These are phyloP conservation scores for Diplosphaera chodatii DNA, from an alignment of 139 green algal genomes.

Conservation along the genomic window DNA sequence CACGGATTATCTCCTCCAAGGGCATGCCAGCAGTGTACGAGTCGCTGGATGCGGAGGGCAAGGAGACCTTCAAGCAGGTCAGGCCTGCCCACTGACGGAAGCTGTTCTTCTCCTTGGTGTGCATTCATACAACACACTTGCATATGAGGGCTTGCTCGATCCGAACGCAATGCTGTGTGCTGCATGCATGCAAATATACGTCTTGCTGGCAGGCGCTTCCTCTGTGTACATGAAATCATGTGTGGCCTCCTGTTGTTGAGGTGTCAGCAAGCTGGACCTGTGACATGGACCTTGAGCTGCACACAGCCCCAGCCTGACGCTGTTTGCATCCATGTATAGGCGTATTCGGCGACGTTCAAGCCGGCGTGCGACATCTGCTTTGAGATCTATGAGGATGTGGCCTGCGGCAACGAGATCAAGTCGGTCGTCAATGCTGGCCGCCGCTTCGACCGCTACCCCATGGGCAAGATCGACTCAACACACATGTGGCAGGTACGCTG, in stretches of 20 bases:
- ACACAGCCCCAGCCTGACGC: too few species aligned
- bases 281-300: too few species aligned
- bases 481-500: conserved; percentile 98
- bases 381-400: conserved; percentile 98
- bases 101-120: too few species aligned
- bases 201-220: too few species aligned
- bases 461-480: conserved; percentile 98
- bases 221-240: too few species aligned
- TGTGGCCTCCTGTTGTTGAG: too few species aligned
- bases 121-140: too few species aligned
- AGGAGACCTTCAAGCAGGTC: conserved; percentile 70
- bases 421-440: conserved; percentile 87
- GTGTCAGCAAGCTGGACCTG: too few species aligned
- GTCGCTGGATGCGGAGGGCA: conserved; percentile 66
- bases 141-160: too few species aligned
- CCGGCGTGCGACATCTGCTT: conserved; percentile 96
- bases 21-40: conserved; percentile 98
- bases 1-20: conserved; percentile 86
- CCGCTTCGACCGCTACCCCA: conserved; percentile 94
- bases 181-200: too few species aligned
- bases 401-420: conserved; percentile 97
- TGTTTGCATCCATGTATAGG: conserved; percentile 27
- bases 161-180: too few species aligned
- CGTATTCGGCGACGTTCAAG: conserved; percentile 82
- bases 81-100: too few species aligned